Percentiles rank a stretch among this genome's conserved stretches.
Conservation (phyloP, 176 grass and related monocot species). For the Oryza officinalis region DNA sequence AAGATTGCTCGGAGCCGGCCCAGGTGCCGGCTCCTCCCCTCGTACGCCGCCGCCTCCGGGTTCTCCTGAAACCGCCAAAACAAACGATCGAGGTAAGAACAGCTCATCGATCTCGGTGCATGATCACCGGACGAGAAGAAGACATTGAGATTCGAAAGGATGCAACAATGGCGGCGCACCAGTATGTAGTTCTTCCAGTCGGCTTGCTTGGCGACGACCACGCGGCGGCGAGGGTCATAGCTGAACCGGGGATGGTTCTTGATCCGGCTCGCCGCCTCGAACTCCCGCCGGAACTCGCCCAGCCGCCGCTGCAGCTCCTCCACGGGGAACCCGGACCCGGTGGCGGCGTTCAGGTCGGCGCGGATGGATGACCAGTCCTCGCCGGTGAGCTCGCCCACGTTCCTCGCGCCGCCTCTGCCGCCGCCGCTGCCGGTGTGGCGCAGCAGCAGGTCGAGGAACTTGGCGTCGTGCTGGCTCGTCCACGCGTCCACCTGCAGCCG, state of each 20-base stretch:
- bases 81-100: not conserved
- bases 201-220: slow-evolving; percentile 40
- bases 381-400: slow-evolving; percentile 25
- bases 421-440: not conserved
- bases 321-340: slow-evolving; percentile 30
- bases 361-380: slow-evolving; percentile 36
- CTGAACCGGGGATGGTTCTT: slow-evolving; percentile 34
- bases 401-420: not conserved
- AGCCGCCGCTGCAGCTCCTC: slow-evolving; percentile 41
- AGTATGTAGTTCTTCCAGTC: slow-evolving; percentile 33
- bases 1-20: slow-evolving; percentile 28
- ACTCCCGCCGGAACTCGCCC: slow-evolving; percentile 34
- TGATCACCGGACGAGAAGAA: not conserved
- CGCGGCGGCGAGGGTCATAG: slow-evolving; percentile 33
- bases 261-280: slow-evolving; percentile 28
- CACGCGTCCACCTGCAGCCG: slow-evolving; percentile 43
- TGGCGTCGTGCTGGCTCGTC: slow-evolving; percentile 45
- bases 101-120: not conserved
- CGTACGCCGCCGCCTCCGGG: slow-evolving; percentile 26
- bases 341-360: slow-evolving; percentile 40
- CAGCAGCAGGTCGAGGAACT: slow-evolving; percentile 43
- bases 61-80: slow-evolving; percentile 24
- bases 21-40: slow-evolving; percentile 16
- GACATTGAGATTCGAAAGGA: not conserved
- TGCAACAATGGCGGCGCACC: not conserved